Evolutionary conservation across 192 early-diverging fungal genomes (phyloP), one percentile per base, ranked within the genome.

Genomic region (Chytriomyces confervae): DNA sequence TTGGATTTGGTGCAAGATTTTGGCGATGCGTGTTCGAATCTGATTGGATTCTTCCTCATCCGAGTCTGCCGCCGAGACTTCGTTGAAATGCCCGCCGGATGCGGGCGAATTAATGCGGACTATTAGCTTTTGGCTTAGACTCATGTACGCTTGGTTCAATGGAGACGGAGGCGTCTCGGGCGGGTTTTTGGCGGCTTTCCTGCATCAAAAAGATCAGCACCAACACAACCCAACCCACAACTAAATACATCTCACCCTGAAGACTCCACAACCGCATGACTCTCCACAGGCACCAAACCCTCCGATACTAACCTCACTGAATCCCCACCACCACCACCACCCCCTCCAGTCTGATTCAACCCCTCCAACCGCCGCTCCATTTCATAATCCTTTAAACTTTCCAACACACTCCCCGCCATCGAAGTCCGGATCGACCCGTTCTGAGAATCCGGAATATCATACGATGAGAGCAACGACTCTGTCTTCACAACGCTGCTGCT

Each of bases 1-100:
- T 62, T 79, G 78, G 47, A 79, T 73, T 57, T 75, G 72, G 27
- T 73, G 64, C 9, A 79, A 64, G 11, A 79, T 53, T 44, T 62
- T 73, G 16, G 72, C 49, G 2, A 79, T 73, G 36, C 75, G 48
- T 1, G 68, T 64, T 53, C 78, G 60, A n/a, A 79, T 69, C 5
- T 46, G 27, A 46, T 67, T 79, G 23, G 66, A 63, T 50, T 72
- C 78, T 53, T 73, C 64, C 23, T 75, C 72, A 16, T 65, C 65
- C 36, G 53, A 13, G 53, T 57, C 64, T 36, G 36, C 36, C 36
- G 36, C 36, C 1, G 24, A 43, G 18, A 29, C 64, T 29, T 29
- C 16, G 64, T 43, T 65, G 64, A 27, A n/a, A 16, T 61, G 51
- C 5, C 9, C 16, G 10, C 9, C 60, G 11, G 69, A 51, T 16